Conservation (phyloP, 2,329 filamentous ascomycete genomes). For the Fusarium agapanthi region DNA sequence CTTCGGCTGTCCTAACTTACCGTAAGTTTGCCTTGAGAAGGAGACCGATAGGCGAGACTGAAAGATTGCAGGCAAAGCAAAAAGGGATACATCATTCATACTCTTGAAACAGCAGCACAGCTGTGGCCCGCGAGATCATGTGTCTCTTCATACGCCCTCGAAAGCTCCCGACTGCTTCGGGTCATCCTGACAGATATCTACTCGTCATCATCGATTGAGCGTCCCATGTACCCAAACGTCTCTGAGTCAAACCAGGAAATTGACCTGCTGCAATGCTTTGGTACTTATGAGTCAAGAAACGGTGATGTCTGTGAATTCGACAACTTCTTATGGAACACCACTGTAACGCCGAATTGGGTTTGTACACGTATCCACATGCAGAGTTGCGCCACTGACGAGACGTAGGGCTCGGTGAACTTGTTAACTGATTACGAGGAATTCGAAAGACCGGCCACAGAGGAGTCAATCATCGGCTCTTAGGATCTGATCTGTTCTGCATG, state of each 20-base stretch:
- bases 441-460: not conserved
- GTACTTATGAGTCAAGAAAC: not conserved
- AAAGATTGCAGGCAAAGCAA: not conserved
- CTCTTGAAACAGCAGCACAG: not conserved
- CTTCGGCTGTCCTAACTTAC: conserved; percentile 11
- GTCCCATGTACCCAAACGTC: rapidly evolving
- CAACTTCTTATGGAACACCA: not conserved
- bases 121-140: conserved; percentile 5
- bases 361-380: not conserved
- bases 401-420: not conserved
- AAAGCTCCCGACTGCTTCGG: not conserved
- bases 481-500: not conserved
- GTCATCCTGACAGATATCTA: not conserved
- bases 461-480: not conserved
- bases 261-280: rapidly evolving
- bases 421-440: not conserved
- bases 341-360: not conserved
- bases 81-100: not conserved
- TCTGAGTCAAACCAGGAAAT: too few species aligned
- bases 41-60: not conserved
- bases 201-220: not conserved
- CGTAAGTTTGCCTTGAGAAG: not conserved
- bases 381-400: not conserved
- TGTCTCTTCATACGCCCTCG: not conserved
- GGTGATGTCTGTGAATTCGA: not conserved